phyloP scores from a whole-genome alignment of 352 stramenopile genomes.

The Globisporangium acanthophoron region DNA sequence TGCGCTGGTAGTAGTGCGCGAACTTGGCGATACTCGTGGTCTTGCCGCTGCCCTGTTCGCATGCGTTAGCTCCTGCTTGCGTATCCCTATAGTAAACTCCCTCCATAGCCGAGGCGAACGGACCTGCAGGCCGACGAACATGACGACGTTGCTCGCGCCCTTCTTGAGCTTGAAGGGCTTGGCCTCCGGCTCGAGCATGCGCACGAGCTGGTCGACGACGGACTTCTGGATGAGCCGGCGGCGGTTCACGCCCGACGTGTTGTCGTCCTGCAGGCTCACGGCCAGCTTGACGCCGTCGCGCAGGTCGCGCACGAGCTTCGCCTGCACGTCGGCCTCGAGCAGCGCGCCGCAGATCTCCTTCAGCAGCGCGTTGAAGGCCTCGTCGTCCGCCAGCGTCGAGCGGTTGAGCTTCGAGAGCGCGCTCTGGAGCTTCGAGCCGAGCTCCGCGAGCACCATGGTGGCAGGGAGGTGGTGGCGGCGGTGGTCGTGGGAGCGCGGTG shows the following conservation, averaged over 20 bases:
- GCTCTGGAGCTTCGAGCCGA: constrained; percentile 83
- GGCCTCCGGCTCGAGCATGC: constrained; percentile 84
- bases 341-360: constrained; percentile 90
- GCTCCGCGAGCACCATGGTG: constrained; percentile 85
- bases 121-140: constrained; percentile 87
- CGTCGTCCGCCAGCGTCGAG: constrained; percentile 86
- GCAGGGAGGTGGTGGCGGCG: neutral
- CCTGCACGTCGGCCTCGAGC: constrained; percentile 88
- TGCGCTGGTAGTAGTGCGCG: constrained; percentile 97
- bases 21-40: constrained; percentile 99
- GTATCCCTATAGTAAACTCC: no score
- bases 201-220: constrained; percentile 86
- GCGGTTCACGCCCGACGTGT: constrained; percentile 72
- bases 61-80: no score
- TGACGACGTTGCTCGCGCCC: constrained; percentile 89
- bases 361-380: constrained; percentile 83
- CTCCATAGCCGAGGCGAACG: neutral
- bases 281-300: constrained; percentile 88
- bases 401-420: constrained; percentile 87
- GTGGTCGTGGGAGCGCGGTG: neutral
- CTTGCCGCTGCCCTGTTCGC: constrained; percentile 93
- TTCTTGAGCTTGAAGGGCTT: constrained; percentile 90
- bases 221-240: constrained; percentile 89
- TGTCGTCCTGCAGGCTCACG: constrained; percentile 74
- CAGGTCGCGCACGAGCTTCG: constrained; percentile 85